phyloP scores from a whole-genome alignment of 108 stramenopile genomes.

The Bacterosira constricta region DNA sequence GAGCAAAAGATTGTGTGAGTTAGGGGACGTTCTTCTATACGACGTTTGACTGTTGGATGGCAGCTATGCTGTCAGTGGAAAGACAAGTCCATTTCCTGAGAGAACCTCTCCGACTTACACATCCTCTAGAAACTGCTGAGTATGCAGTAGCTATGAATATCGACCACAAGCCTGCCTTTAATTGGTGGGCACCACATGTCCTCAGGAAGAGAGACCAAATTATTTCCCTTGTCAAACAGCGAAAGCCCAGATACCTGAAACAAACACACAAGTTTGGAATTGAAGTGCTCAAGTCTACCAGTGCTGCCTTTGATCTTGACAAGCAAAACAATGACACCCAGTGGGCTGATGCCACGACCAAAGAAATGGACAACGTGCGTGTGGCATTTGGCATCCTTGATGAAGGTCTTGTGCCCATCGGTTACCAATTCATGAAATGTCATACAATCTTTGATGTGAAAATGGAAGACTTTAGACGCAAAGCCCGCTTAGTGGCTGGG shows the following conservation, averaged over 20 bases:
- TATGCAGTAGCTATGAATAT: conserved; percentile 7
- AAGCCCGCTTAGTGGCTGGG: conserved; percentile 40
- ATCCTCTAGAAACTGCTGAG: conserved; percentile 19
- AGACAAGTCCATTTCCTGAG: conserved; percentile 31
- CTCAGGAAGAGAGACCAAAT: conserved; percentile 7
- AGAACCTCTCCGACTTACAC: conserved; percentile 7
- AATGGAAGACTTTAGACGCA: conserved; percentile 12
- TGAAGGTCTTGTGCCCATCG: conserved; percentile 20
- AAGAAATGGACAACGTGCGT: conserved; percentile 52
- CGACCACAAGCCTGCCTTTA: conserved; percentile 23
- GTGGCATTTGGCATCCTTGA: conserved; percentile 34
- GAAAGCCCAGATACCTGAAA: conserved; percentile 7
- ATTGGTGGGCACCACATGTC: conserved; percentile 12
- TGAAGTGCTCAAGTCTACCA: conserved; percentile 29
- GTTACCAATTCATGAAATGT: conserved; percentile 54
- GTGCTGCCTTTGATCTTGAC: conserved; percentile 47
- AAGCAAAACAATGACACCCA: conserved; percentile 27
- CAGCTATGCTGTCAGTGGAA: conserved; percentile 45
- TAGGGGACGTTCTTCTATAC: background rate
- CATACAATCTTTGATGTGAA: conserved; percentile 41
- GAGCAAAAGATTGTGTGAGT: background rate
- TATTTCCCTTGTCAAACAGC: conserved; percentile 9
- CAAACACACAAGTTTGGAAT: conserved; percentile 26
- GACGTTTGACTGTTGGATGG: conserved; percentile 29
- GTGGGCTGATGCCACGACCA: conserved; percentile 48